Evolutionary conservation across 1,139 yeast genomes (phyloP).

Genomic region (Blastobotrys malaysiensis): DNA sequence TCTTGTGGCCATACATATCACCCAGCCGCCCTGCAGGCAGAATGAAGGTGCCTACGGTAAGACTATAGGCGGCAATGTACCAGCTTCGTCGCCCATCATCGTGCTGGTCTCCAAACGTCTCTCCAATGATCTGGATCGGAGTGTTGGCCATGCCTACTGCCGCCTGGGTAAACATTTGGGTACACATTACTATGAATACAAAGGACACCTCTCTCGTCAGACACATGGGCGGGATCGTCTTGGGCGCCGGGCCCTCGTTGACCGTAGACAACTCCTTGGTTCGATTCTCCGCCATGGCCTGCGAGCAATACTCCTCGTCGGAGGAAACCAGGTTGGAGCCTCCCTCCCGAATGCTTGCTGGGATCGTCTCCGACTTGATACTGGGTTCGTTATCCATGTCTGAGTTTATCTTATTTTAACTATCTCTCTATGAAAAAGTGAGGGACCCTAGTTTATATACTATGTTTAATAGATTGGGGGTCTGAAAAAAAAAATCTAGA

Average conservation of each 20-base stretch:
- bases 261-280: background rate
- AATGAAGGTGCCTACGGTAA: slow-evolving; percentile 60
- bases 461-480: too few species aligned
- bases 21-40: slow-evolving; percentile 58
- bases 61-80: slow-evolving; percentile 55
- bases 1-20: slow-evolving; percentile 57
- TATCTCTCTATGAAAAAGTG: background rate
- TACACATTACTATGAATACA: slow-evolving; percentile 35
- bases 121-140: slow-evolving; percentile 37
- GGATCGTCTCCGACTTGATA: background rate
- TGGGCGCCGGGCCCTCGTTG: background rate
- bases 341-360: background rate
- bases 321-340: background rate
- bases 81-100: slow-evolving; percentile 46
- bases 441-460: background rate
- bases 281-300: background rate
- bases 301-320: background rate
- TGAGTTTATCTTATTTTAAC: too few species aligned
- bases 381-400: background rate
- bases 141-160: slow-evolving; percentile 44
- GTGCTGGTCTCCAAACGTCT: slow-evolving; percentile 35
- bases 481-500: too few species aligned
- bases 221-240: background rate
- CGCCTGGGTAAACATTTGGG: slow-evolving; percentile 50
- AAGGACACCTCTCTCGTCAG: slow-evolving; percentile 23